phyloP scores from a whole-genome alignment of 1,139 yeast genomes.

The Yamadazyma dendronema region DNA sequence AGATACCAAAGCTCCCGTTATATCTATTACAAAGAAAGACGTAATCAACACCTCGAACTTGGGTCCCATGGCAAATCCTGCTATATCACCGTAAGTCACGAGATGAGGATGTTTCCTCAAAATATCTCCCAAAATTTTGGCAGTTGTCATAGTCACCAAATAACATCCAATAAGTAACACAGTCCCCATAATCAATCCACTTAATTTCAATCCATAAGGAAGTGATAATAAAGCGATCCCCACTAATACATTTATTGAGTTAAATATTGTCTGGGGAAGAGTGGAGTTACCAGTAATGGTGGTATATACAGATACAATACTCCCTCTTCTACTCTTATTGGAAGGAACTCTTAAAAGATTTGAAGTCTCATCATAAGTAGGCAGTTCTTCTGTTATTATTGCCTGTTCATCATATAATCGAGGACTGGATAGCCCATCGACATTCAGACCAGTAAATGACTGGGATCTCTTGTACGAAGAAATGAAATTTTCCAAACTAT shows the following conservation, averaged over 20 bases:
- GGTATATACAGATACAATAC: slow-evolving; percentile 14
- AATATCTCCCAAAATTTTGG: slow-evolving; percentile 45
- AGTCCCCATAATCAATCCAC: slow-evolving; percentile 80
- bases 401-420: slow-evolving; percentile 6
- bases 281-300: slow-evolving; percentile 44
- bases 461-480: slow-evolving; percentile 79
- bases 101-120: slow-evolving; percentile 28
- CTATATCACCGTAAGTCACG: slow-evolving; percentile 46
- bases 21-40: slow-evolving; percentile 67
- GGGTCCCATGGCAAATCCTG: slow-evolving; percentile 42
- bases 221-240: slow-evolving; percentile 86
- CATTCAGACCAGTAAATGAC: slow-evolving; percentile 38
- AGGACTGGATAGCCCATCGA: slow-evolving; percentile 14
- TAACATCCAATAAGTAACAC: slow-evolving; percentile 57
- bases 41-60: slow-evolving; percentile 61
- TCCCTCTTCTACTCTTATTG: slow-evolving; percentile 16
- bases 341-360: slow-evolving; percentile 5
- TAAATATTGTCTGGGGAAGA: slow-evolving; percentile 83
- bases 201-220: slow-evolving; percentile 72
- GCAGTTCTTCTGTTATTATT: slow-evolving; percentile 12
- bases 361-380: slow-evolving; percentile 10
- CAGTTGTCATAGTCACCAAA: slow-evolving; percentile 63
- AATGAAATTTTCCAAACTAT: slow-evolving; percentile 75
- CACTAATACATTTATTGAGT: slow-evolving; percentile 78
- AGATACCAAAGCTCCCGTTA: slow-evolving; percentile 76